Percentiles rank a stretch among this genome's conserved stretches.
Evolutionary conservation across 1,139 yeast species (phyloP).

Genomic region (Arxiozyma telluris): DNA sequence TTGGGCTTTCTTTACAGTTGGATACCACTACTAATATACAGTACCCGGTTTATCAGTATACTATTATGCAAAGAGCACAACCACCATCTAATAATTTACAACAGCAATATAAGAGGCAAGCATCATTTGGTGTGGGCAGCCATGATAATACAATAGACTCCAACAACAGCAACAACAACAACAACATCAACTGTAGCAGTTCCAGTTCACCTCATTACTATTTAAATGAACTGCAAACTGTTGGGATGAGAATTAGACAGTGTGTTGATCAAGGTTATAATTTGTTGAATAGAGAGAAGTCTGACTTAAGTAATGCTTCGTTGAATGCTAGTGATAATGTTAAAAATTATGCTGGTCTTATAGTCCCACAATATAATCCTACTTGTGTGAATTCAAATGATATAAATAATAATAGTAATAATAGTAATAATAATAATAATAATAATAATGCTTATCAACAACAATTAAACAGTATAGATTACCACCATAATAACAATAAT

Average conservation of each 20-base stretch:
- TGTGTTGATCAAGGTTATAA: constrained; percentile 54
- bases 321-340: constrained; percentile 4
- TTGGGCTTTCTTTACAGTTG: no score
- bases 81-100: not conserved
- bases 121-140: not conserved
- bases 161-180: not conserved
- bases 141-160: constrained; percentile 10
- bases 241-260: constrained; percentile 67
- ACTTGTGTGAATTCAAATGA: not conserved
- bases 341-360: constrained; percentile 10
- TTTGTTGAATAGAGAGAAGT: not conserved
- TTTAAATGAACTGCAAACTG: constrained; percentile 38
- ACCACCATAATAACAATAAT: not conserved
- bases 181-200: no score
- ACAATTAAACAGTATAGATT: no score
- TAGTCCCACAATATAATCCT: constrained; percentile 13
- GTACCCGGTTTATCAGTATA: no score
- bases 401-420: not conserved
- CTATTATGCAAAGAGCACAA: not conserved
- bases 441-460: not conserved
- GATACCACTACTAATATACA: no score
- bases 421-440: not conserved
- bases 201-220: constrained; percentile 1
- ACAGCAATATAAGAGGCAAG: constrained; percentile 6
- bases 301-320: not conserved